Conservation (phyloP, 2,329 filamentous ascomycete genomes). For the Lachnellula arida region DNA sequence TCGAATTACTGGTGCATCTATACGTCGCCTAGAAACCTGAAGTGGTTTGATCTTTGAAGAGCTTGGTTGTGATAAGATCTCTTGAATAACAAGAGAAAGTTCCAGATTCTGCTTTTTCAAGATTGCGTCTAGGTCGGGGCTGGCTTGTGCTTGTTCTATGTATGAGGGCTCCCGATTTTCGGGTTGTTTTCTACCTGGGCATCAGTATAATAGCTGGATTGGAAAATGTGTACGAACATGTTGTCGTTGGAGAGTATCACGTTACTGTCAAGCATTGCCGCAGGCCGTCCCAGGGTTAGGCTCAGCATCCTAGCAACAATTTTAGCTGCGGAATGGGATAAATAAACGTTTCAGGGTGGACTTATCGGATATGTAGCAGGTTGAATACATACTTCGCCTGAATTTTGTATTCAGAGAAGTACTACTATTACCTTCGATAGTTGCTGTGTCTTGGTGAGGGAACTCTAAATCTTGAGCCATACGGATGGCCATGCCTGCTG, state of each 20-base stretch:
- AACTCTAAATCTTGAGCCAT: constrained; percentile 17
- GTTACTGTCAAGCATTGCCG: background rate
- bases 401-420: constrained; percentile 4
- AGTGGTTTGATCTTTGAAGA: background rate
- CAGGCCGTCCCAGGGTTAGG: constrained; percentile 3
- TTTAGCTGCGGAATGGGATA: constrained; percentile 1
- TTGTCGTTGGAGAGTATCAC: background rate
- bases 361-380: constrained; percentile 17
- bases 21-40: background rate
- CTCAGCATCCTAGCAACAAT: constrained; percentile 5
- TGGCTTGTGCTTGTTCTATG: too few relatives aligned
- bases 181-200: too few relatives aligned
- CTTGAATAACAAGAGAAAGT: too few relatives aligned
- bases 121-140: too few relatives aligned
- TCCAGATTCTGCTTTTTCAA: too few relatives aligned
- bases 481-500: constrained; percentile 17
- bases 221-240: background rate
- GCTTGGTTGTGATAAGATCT: background rate
- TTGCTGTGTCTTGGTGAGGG: background rate
- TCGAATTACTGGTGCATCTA: constrained; percentile 2
- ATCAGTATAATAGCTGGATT: too few relatives aligned
- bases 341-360: background rate
- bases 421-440: background rate
- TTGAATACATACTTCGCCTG: constrained; percentile 10
- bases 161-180: too few relatives aligned